Evolutionary conservation across 2,329 filamentous ascomycete species (phyloP).

Genomic region (Kalmusia sp.): DNA sequence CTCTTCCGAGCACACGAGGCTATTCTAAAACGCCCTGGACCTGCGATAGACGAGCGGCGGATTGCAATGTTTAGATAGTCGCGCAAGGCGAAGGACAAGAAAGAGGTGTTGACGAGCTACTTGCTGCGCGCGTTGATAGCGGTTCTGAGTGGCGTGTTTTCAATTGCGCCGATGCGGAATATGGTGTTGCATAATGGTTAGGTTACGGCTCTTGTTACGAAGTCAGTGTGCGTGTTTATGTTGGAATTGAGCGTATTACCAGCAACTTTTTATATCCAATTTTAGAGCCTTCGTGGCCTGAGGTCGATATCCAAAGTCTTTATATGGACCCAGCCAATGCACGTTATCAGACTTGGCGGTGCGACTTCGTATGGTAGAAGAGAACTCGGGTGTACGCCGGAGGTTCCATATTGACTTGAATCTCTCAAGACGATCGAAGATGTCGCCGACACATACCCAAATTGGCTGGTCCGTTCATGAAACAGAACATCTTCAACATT

Average conservation of each 20-base stretch:
- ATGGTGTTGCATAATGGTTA: no score
- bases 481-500: slow-evolving; percentile 5
- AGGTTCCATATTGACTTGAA: slow-evolving; percentile 1
- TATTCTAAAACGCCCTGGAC: no score
- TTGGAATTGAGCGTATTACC: not conserved
- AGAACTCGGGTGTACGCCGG: not conserved
- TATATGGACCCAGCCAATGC: not conserved
- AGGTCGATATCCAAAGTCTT: not conserved
- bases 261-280: not conserved
- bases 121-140: no score
- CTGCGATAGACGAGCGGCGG: no score
- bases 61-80: no score
- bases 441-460: not conserved
- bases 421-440: not conserved
- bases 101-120: no score
- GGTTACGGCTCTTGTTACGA: slow-evolving; percentile 7
- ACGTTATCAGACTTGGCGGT: slow-evolving; percentile 3
- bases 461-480: not conserved
- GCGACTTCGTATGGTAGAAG: not conserved
- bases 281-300: not conserved
- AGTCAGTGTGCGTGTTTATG: slow-evolving; percentile 6
- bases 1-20: no score
- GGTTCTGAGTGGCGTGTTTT: no score
- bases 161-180: no score
- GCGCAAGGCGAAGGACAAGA: no score